Base-by-base conservation (phyloP, 1,284 basidiomycete genomes). In the Ceratobasidium sp. region DNA sequence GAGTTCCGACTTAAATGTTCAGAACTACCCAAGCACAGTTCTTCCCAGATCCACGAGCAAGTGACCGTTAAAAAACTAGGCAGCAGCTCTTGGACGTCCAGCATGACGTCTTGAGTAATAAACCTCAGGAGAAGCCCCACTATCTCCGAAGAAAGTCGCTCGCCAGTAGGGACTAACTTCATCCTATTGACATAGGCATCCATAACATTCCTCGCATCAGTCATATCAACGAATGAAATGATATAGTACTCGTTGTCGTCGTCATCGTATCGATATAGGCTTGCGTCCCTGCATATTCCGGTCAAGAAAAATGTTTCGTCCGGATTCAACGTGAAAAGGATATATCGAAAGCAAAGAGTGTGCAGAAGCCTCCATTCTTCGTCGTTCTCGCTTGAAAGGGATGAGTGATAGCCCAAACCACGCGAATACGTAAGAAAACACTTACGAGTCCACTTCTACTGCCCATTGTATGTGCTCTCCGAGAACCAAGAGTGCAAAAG, bases 391-490 rank as follows among this genome's bases (percentile, higher is more conserved):
- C 65, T 48, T 28, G 15, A 9, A 28, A 67, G 17, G 1, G 1
- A 26, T 52, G 3, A 17, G 3, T n/a, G 28, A 33, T 33, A 33
- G 33, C 33, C 38, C 33, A 64, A 23, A 23, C 2, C 12, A 50
- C 26, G 23, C 23, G 0, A 10, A 67, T 20, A 17, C 20, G 28
- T 23, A 1, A 23, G n/a, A 50, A 50, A 3, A 13, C 26, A 48
- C 65, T 50, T 26, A 67, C 65, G 50, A 17, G 46, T 46, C 65
- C 1, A n/a, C 44, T 50, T 67, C 65, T 28, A 48, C 5, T 33
- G 65, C 65, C 65, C 65, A 67, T 20, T 50, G 65, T 26, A 67
- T 52, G 26, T 67, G 65, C 12, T 67, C 65, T 52, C 65, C 65
- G 7, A 67, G 65, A 50, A 28, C 48, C 46, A 67, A 33, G 28